Evolutionary conservation across 2,329 filamentous ascomycete genomes (phyloP).

Genomic region (Sporothrix variecibatus): DNA sequence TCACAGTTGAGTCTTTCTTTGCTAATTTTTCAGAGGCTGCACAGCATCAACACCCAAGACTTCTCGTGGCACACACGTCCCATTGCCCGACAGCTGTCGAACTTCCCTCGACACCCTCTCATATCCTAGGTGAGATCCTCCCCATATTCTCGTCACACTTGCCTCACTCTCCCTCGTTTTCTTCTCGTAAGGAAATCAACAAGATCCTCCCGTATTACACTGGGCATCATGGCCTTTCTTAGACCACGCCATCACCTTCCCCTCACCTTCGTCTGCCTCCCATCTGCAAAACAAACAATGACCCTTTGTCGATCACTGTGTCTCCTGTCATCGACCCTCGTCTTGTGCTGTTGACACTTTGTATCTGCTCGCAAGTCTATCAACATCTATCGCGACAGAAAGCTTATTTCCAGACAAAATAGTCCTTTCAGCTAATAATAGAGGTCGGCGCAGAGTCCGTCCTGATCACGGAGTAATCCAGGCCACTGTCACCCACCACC

Average conservation of each 20-base stretch:
- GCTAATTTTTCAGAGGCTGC: neutral
- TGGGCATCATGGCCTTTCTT: neutral
- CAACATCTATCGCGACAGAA: neutral
- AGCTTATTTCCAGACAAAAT: slow-evolving; percentile 16
- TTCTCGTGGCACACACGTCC: neutral
- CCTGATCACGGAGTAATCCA: slow-evolving; percentile 10
- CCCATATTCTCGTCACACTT: neutral
- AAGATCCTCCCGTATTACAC: neutral
- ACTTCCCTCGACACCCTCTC: neutral
- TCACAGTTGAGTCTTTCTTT: neutral
- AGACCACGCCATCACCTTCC: neutral
- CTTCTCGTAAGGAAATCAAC: neutral
- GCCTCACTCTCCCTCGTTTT: neutral
- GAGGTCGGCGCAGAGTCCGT: slow-evolving; percentile 5
- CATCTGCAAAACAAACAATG: neutral
- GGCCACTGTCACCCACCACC: slow-evolving; percentile 9
- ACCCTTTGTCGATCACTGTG: neutral
- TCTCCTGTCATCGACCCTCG: neutral
- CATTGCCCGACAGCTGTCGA: neutral
- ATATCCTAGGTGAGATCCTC: neutral
- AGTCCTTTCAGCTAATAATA: slow-evolving; percentile 12
- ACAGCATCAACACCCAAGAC: neutral
- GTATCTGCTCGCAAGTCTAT: neutral
- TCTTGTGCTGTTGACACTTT: neutral
- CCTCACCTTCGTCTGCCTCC: neutral